Evolutionary conservation across 2,329 filamentous ascomycete genomes (phyloP).

Genomic region (Alternaria viburni): DNA sequence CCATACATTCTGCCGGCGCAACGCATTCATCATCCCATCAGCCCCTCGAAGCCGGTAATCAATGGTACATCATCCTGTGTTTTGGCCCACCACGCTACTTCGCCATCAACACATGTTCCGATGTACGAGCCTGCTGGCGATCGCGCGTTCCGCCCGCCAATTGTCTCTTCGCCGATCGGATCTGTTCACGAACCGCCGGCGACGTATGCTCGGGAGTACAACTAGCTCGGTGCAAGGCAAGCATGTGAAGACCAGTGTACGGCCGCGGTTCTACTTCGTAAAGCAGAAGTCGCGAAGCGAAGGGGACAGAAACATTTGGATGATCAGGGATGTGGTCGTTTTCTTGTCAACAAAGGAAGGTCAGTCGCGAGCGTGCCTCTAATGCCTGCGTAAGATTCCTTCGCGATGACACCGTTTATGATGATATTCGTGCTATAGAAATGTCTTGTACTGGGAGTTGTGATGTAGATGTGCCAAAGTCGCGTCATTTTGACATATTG

Average conservation of each 20-base stretch:
- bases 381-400: not conserved
- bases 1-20: not conserved
- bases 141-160: not conserved
- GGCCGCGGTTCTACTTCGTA: not conserved
- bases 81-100: not conserved
- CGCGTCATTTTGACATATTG: not conserved
- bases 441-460: not conserved
- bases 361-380: not conserved
- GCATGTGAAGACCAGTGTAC: not conserved
- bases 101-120: not conserved
- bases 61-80: not conserved
- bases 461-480: not conserved
- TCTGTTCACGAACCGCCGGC: not conserved
- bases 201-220: not conserved
- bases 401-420: not conserved
- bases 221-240: not conserved
- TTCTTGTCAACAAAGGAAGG: not conserved
- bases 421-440: not conserved
- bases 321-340: not conserved
- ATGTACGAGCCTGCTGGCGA: not conserved
- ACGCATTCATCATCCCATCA: not conserved
- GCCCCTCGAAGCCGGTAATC: not conserved
- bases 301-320: not conserved
- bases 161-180: not conserved
- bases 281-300: not conserved